A percentile compares a stretch with the other conserved stretches of the same genome.
These are phyloP conservation scores for Nakazawaea ernobii DNA, from an alignment of 805 yeast genomes.

Conservation along the genomic window DNA sequence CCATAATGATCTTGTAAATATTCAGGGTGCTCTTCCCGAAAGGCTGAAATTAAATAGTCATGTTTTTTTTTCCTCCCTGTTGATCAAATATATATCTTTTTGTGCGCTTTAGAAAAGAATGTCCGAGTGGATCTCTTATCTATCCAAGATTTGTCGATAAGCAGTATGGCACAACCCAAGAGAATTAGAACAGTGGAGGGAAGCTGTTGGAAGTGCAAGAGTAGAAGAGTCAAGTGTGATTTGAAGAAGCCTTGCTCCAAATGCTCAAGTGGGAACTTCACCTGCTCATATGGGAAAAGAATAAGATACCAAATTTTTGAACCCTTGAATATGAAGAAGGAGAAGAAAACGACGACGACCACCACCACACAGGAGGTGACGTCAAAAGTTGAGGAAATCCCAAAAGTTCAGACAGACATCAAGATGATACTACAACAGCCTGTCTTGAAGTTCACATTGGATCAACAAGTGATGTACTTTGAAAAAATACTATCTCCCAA, in stretches of 20 bases:
- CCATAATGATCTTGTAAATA: conserved; percentile 21
- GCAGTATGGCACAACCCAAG: conserved; percentile 10
- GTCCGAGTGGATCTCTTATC: not conserved
- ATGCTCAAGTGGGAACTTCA: conserved; percentile 30
- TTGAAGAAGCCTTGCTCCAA: conserved; percentile 36
- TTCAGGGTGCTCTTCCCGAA: not conserved
- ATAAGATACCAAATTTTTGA: conserved; percentile 3
- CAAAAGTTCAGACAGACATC: not conserved
- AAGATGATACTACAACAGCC: too few species aligned
- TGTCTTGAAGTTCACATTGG: not conserved
- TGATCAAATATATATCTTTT: too few species aligned
- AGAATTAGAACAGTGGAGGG: conserved; percentile 22
- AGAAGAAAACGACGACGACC: not conserved
- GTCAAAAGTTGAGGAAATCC: not conserved
- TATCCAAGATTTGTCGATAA: too few species aligned
- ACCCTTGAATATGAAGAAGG: not conserved
- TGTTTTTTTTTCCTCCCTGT: too few species aligned
- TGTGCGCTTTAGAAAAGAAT: not conserved
- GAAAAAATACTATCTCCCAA: conserved; percentile 19
- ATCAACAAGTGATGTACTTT: conserved; percentile 18
- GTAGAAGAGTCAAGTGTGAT: conserved; percentile 44
- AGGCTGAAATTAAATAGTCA: not conserved
- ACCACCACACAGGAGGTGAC: not conserved
- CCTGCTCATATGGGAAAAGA: conserved; percentile 36
- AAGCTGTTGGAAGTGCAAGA: conserved; percentile 41